These are phyloP conservation scores for Hypoxylon subgilvum DNA, from an alignment of 495 filamentous ascomycete species.

Conservation along the genomic window DNA sequence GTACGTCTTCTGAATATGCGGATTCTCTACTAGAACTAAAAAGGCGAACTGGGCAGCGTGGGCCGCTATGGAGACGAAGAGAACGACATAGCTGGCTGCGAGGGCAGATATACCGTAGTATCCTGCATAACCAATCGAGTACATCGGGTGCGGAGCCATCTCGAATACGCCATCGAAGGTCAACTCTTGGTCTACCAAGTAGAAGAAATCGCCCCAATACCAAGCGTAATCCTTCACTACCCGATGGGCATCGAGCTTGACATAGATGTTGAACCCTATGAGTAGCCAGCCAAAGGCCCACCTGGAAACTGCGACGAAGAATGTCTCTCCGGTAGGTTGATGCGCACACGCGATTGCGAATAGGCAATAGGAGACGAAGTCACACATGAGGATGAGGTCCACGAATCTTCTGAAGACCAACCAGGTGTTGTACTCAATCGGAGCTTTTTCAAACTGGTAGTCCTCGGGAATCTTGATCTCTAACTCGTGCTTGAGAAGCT, in stretches of 20 bases:
- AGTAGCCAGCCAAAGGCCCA: slow-evolving; percentile 82
- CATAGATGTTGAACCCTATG: slow-evolving; percentile 97
- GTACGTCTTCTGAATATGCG: slow-evolving; percentile 98
- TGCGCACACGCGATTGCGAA: slow-evolving; percentile 90
- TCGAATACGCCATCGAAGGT: slow-evolving; percentile 99
- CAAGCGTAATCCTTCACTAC: slow-evolving; percentile 99
- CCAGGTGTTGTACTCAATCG: slow-evolving; percentile 99
- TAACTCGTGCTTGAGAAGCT: slow-evolving; percentile 81
- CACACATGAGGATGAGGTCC: slow-evolving; percentile 96
- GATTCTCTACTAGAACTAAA: slow-evolving; percentile 87
- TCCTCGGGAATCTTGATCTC: slow-evolving; percentile 93
- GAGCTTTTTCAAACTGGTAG: slow-evolving; percentile 90
- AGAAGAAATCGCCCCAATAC: slow-evolving; percentile 99
- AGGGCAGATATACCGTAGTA: slow-evolving; percentile 99
- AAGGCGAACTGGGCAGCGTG: slow-evolving; percentile 96
- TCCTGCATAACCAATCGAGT: slow-evolving; percentile 96
- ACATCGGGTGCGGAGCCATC: slow-evolving; percentile 99
- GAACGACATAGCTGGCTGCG: slow-evolving; percentile 94
- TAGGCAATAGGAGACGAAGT: slow-evolving; percentile 94
- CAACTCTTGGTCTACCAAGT: slow-evolving; percentile 94
- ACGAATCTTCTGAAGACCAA: slow-evolving; percentile 92
- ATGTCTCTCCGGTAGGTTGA: slow-evolving; percentile 71
- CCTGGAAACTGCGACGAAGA: slow-evolving; percentile 70
- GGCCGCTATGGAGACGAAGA: slow-evolving; percentile 93
- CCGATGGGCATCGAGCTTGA: slow-evolving; percentile 94